Base-by-base conservation (phyloP, 2,329 filamentous ascomycete species). In the Ascochyta pisi region DNA sequence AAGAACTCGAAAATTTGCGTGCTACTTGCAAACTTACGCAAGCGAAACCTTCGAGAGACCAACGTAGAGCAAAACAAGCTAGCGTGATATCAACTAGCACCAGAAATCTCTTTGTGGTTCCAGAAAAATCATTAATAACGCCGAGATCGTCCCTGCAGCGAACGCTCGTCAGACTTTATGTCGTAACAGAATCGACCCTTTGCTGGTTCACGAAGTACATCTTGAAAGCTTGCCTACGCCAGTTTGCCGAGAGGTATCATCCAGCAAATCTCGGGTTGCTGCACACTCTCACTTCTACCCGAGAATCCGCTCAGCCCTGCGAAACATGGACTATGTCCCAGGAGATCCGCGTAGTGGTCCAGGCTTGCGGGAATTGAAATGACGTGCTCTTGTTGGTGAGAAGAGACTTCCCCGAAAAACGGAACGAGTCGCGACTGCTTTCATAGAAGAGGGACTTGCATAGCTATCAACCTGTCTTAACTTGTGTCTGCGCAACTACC, bases 351-450 rank as follows among this genome's bases (percentile, higher is more conserved):
- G 29, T 22, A 26, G 33, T 54, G 61, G 61, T 45, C 61, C 58
- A 61, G 55, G 61, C 58, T 53, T 46, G 16, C 41, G 39, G 26
- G 27, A 19, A 57, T 55, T 55, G 34, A 52, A 45, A 63, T 63
- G 61, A 63, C 61, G 61, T 63, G 61, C 61, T 63, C 53, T 55
- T 52, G 54, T 55, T 54, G 56, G 42, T 53, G 53, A 47, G 52
- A 59, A 61, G 54, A 56, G 33, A 57, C 51, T 63, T 61, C 50
- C 42, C 38, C 40, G 58, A 43, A 35, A 34, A 40, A 34, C 44
- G 39, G 51, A 37, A 48, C n/a, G 27, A 26, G 27, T 15, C 22
- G 26, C 34, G 22, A 39, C 26, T 35, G 23, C 26, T 47, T 29
- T 35, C 29, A 58, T 54, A 57, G 49, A 61, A 50, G 45, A 44